phyloP scores from a whole-genome alignment of 345 rosid genomes.

The Arabidopsis suecica region DNA sequence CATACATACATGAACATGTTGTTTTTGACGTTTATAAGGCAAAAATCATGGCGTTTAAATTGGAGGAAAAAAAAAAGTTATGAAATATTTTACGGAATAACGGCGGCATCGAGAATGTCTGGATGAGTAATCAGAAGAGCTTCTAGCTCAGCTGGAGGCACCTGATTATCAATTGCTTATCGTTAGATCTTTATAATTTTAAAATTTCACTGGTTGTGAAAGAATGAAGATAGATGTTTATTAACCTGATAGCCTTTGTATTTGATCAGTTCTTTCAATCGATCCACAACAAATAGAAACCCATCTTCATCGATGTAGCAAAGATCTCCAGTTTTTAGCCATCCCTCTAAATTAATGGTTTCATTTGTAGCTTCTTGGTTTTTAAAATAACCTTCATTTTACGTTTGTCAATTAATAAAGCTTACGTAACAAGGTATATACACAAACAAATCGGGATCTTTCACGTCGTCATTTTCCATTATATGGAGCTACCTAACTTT shows the following conservation, averaged over 20 bases:
- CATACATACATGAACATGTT: background rate
- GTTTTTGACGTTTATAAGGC: background rate
- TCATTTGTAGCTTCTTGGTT: slow-evolving; percentile 77
- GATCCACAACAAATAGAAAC: slow-evolving; percentile 75
- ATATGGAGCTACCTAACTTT: too few relatives aligned
- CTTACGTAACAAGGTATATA: too few relatives aligned
- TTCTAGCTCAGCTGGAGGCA: slow-evolving; percentile 89
- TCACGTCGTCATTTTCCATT: too few relatives aligned
- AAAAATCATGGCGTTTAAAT: background rate
- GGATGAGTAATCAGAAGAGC: slow-evolving; percentile 71
- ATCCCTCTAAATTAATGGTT: slow-evolving; percentile 68
- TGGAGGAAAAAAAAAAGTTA: background rate
- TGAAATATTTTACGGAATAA: slow-evolving; percentile 65
- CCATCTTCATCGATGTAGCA: slow-evolving; percentile 88
- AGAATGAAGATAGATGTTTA: background rate
- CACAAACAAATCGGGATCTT: too few relatives aligned
- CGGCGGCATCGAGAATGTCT: slow-evolving; percentile 72
- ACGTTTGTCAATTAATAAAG: too few relatives aligned
- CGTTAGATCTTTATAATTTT: background rate
- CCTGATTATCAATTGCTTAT: slow-evolving; percentile 44
- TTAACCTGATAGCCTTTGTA: slow-evolving; percentile 93
- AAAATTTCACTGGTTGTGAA: background rate
- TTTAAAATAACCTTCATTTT: slow-evolving; percentile 59
- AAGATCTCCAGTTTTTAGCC: slow-evolving; percentile 91
- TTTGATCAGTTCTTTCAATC: slow-evolving; percentile 88